Evolutionary conservation across 805 yeast species (phyloP).

Genomic region (baker's yeast (Saccharomyces cerevisiae)): DNA sequence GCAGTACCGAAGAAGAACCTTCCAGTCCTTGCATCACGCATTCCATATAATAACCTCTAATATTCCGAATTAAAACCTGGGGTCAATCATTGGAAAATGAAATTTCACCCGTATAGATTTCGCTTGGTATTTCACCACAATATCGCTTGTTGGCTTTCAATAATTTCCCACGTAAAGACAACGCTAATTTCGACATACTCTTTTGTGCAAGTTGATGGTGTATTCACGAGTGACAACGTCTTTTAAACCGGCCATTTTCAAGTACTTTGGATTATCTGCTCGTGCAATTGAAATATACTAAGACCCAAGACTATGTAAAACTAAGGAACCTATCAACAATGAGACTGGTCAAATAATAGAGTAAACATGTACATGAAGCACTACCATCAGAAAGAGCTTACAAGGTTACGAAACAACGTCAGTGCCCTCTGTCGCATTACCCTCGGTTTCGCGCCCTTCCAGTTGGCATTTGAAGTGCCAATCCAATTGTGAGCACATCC

Average conservation of each 20-base stretch:
- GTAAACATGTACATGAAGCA: not conserved
- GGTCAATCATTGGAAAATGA: not conserved
- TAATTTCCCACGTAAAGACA: not conserved
- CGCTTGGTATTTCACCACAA: not conserved
- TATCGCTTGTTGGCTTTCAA: not conserved
- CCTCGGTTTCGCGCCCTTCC: not conserved
- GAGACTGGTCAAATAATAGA: not conserved
- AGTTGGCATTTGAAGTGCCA: not conserved
- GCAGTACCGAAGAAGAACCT: not conserved
- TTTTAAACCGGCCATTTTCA: constrained; percentile 50
- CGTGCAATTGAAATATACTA: not conserved
- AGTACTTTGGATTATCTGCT: not conserved
- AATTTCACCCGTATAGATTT: not conserved
- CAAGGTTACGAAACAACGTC: not conserved
- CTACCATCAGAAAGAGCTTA: not conserved
- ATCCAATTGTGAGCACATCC: not conserved
- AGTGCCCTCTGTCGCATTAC: not conserved
- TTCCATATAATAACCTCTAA: no score
- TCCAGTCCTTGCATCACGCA: not conserved
- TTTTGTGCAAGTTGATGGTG: constrained; percentile 98
- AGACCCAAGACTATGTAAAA: not conserved
- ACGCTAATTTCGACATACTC: constrained; percentile 52
- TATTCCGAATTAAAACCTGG: not conserved
- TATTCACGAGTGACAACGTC: constrained; percentile 99
- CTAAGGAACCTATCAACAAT: not conserved